Evolutionary conservation across 2,329 filamentous ascomycete genomes (phyloP).

Genomic region (Diaporthe eres): DNA sequence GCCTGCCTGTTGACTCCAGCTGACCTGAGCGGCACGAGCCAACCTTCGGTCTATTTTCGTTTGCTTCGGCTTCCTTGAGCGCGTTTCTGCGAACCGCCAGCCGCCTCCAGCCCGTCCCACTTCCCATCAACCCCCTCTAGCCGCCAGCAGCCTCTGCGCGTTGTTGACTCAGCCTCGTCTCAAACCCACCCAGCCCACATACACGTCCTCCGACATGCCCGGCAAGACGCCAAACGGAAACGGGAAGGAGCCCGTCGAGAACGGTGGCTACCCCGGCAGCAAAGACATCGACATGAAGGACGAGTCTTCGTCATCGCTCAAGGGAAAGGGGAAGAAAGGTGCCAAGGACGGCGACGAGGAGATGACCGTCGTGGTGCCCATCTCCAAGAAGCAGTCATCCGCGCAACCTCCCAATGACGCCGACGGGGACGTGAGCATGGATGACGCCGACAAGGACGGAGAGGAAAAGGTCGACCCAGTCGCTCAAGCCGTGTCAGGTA

Average conservation of each 20-base stretch:
- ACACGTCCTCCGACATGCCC: conserved; percentile 67
- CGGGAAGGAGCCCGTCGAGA: conserved; percentile 78
- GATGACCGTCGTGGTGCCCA: conserved; percentile 86
- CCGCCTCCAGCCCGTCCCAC: conserved; percentile 20
- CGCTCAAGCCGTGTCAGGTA: conserved; percentile 73
- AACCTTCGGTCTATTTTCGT: conserved; percentile 34
- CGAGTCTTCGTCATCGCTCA: conserved; percentile 61
- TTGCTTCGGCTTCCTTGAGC: conserved; percentile 30
- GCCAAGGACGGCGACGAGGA: conserved; percentile 79
- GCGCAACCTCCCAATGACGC: conserved; percentile 69
- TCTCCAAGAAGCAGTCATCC: conserved; percentile 76
- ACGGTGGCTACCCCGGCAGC: conserved; percentile 73
- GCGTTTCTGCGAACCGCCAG: conserved; percentile 34
- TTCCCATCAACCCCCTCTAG: conserved; percentile 8
- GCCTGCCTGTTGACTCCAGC: conserved; percentile 36
- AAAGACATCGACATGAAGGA: conserved; percentile 81
- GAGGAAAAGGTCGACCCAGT: conserved; percentile 73
- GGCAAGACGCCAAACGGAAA: conserved; percentile 81
- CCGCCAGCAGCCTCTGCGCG: conserved; percentile 33
- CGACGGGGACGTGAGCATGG: conserved; percentile 81
- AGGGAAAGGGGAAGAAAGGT: conserved; percentile 75
- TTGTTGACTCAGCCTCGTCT: conserved; percentile 34
- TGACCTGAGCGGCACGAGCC: conserved; percentile 39
- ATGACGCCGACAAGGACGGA: conserved; percentile 67
- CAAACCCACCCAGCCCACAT: conserved; percentile 11